Base-by-base conservation (phyloP, 2,329 filamentous ascomycete genomes). In the Stachybotrys echinatus region DNA sequence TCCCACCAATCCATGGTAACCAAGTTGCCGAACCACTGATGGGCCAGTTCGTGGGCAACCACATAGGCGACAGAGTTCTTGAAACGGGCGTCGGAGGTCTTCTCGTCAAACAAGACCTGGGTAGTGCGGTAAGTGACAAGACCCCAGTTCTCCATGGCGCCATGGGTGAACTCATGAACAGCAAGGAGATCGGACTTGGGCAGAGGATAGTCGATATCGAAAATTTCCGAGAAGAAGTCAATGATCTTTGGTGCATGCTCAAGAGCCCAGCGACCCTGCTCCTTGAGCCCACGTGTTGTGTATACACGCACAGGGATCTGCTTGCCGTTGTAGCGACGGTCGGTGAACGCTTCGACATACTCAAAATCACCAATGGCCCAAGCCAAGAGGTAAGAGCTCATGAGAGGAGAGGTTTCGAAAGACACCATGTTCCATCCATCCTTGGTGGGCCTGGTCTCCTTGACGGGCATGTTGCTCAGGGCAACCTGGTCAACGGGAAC, bases 1-100 rank as follows among this genome's bases (percentile, higher is more conserved):
- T 87, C 89, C 89, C 89, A 94, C 90, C 91, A 96, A 67, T 95
- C 89, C 91, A 96, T 96, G 6, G 92, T 96, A 42, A 95, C 91
- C 12, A 96, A 80, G 67, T 96, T 95, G 37, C 91, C 91, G 60
- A 96, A 96, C 92, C 92, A 96, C 72, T 95, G 91, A 65, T 96
- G 91, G 50, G 92, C 94, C 54, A 99, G 79, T 69, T 99, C 94
- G 70, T 99, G 94, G n/a, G 94, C 92, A 47, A 97, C 92, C 50
- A 97, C 92, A 62, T 99, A 97, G 27, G 94, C 94, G 55, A 99
- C 88, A 37, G 92, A 82, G 68, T 96, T 96, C 70, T 91, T 92
- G 74, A 92, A 96, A 56, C 85, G 84, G 40, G 89, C 84, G 65
- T 96, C 92, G 0, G 92, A 96, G 45, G 87, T 88, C 65, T 90